Evolutionary conservation across 1,284 basidiomycete genomes (phyloP).

Genomic region (Fomitiporia mediterranea): DNA sequence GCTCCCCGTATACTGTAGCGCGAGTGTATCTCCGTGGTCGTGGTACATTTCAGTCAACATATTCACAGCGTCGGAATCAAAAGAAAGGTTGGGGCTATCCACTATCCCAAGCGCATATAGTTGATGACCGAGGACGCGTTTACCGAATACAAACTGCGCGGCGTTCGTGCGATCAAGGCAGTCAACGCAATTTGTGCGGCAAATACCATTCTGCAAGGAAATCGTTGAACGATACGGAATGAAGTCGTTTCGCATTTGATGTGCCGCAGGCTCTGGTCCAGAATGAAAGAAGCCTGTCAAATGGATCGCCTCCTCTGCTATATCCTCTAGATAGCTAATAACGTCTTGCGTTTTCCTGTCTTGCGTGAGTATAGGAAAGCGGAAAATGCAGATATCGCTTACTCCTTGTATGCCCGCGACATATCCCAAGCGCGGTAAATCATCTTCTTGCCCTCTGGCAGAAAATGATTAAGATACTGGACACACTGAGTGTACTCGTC

Average conservation of each 20-base stretch:
- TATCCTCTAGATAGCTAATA: slow-evolving; percentile 91
- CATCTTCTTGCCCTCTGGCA: slow-evolving; percentile 85
- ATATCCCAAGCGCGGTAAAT: slow-evolving; percentile 96
- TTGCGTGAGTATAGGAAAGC: background rate
- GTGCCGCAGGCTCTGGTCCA: slow-evolving; percentile 72
- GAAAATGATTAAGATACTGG: slow-evolving; percentile 91
- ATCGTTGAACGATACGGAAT: slow-evolving; percentile 62
- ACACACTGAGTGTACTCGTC: slow-evolving; percentile 93
- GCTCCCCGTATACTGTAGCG: slow-evolving; percentile 94
- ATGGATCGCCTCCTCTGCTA: slow-evolving; percentile 91
- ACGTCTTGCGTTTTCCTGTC: slow-evolving; percentile 92
- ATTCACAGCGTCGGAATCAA: slow-evolving; percentile 94
- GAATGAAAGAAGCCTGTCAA: slow-evolving; percentile 95
- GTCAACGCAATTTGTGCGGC: slow-evolving; percentile 91
- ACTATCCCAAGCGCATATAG: slow-evolving; percentile 91
- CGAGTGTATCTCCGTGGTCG: slow-evolving; percentile 95
- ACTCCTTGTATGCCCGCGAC: slow-evolving; percentile 88
- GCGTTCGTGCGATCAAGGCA: slow-evolving; percentile 98
- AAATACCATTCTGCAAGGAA: slow-evolving; percentile 86
- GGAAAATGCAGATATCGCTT: slow-evolving; percentile 22
- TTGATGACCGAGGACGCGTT: slow-evolving; percentile 93
- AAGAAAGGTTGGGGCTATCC: slow-evolving; percentile 78
- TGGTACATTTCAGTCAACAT: slow-evolving; percentile 99
- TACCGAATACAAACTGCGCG: slow-evolving; percentile 97
- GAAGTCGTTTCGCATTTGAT: slow-evolving; percentile 48